A percentile compares a stretch with the other conserved stretches of the same genome.
Evolutionary conservation across 2,329 filamentous ascomycete species (phyloP).

Genomic region (Cordyceps tenuipes): DNA sequence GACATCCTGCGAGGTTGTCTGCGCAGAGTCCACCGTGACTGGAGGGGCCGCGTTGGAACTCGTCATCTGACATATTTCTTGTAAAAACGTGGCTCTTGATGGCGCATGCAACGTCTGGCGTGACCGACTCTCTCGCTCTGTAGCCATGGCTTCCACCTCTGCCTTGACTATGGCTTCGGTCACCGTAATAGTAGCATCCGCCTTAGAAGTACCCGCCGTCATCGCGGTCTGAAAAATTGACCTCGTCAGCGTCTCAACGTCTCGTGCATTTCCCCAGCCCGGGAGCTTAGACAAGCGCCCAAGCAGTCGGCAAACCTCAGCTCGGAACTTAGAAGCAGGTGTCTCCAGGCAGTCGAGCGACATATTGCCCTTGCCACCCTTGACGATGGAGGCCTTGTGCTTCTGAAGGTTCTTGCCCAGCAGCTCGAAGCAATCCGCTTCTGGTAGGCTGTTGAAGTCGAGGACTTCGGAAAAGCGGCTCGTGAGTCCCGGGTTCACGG

Average conservation of each 20-base stretch:
- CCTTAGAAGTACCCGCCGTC: conserved; percentile 18
- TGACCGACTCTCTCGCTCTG: conserved; percentile 13
- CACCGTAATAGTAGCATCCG: conserved; percentile 12
- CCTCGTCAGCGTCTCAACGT: conserved; percentile 48
- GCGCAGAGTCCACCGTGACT: neutral
- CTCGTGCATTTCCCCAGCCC: conserved; percentile 56
- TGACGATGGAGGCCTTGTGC: conserved; percentile 16
- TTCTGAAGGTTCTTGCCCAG: conserved; percentile 31
- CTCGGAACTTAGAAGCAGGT: conserved; percentile 10
- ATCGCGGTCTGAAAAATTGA: conserved; percentile 34
- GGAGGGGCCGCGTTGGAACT: conserved; percentile 13
- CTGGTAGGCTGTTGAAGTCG: conserved; percentile 40
- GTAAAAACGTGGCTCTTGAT: conserved; percentile 5
- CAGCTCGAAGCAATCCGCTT: conserved; percentile 31
- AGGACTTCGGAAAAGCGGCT: conserved; percentile 58
- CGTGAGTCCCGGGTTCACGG: conserved; percentile 52
- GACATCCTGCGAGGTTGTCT: neutral
- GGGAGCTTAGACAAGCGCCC: conserved; percentile 30
- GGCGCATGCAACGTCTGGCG: neutral
- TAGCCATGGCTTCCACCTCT: conserved; percentile 19
- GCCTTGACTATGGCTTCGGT: conserved; percentile 13
- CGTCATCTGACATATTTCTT: conserved; percentile 13
- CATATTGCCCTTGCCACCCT: conserved; percentile 15
- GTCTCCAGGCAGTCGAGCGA: conserved; percentile 21
- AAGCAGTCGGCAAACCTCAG: conserved; percentile 25